Evolutionary conservation across 306 rosid species (phyloP).

Genomic region (Trichosanthes cucumerina): DNA sequence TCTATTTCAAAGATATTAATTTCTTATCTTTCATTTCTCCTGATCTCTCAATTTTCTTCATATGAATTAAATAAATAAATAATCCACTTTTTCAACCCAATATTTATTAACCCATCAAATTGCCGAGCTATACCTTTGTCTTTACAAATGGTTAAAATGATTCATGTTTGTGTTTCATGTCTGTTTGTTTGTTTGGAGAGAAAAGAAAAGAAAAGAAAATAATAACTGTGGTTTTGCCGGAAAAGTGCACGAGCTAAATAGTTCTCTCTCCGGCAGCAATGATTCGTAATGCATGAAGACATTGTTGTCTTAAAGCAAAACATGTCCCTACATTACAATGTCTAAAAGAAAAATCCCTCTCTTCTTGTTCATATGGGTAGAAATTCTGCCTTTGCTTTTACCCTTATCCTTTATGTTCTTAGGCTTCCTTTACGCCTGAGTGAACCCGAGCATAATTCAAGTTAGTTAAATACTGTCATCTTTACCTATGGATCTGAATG

Average conservation of each 20-base stretch:
- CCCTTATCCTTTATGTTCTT: background rate
- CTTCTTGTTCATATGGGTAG: background rate
- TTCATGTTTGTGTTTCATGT: background rate
- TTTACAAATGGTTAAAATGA: constrained; percentile 1
- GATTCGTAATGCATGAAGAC: constrained; percentile 28
- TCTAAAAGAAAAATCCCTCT: background rate
- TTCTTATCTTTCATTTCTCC: background rate
- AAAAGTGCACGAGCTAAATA: constrained; percentile 8
- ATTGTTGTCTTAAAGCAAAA: constrained; percentile 65
- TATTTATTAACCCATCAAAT: background rate
- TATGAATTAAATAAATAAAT: background rate
- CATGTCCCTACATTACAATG: constrained; percentile 35
- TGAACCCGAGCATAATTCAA: too few relatives aligned
- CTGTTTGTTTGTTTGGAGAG: constrained; percentile 6
- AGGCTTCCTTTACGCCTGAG: background rate
- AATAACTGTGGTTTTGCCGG: background rate
- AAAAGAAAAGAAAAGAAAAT: background rate
- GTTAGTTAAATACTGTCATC: too few relatives aligned
- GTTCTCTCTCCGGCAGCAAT: constrained; percentile 24
- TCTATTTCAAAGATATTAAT: background rate
- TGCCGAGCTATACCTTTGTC: background rate
- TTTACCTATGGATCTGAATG: too few relatives aligned
- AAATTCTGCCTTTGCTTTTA: constrained; percentile 5
- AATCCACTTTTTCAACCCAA: background rate
- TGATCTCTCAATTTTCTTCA: background rate